These are phyloP conservation scores for Musa acuminata DNA, from an alignment of 176 grass and related monocot species.

Conservation along the genomic window DNA sequence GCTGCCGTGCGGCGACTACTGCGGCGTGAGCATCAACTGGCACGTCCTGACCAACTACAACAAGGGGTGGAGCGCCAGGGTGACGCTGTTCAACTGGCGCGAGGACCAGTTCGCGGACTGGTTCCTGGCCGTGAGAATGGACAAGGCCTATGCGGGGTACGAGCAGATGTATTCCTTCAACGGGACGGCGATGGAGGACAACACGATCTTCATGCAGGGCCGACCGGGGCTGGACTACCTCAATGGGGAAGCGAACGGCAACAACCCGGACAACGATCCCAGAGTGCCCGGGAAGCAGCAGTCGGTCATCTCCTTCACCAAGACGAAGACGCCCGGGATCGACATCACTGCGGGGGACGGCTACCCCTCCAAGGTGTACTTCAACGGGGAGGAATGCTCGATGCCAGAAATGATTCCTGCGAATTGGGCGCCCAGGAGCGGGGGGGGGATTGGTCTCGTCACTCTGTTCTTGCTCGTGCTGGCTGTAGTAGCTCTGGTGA, in stretches of 20 bases:
- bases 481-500: neutral
- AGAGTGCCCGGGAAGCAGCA: conserved; percentile 72
- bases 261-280: conserved; percentile 29
- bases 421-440: neutral
- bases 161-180: conserved; percentile 84
- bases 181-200: conserved; percentile 36
- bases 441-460: neutral
- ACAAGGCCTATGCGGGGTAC: conserved; percentile 63
- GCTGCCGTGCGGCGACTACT: no score
- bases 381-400: conserved; percentile 11
- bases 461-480: neutral
- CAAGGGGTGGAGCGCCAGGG: no score
- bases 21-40: no score
- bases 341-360: neutral
- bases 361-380: conserved; percentile 9
- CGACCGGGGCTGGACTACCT: conserved; percentile 62
- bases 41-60: no score
- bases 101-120: conserved; percentile 57
- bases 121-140: conserved; percentile 81
- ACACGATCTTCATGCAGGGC: conserved; percentile 93
- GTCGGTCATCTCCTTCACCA: conserved; percentile 18
- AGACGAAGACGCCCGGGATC: neutral
- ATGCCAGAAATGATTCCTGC: neutral
- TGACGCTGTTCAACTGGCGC: no score
- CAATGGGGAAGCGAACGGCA: conserved; percentile 68